Conservation (phyloP, 1,284 basidiomycete species). For the Austropuccinia psidii region DNA sequence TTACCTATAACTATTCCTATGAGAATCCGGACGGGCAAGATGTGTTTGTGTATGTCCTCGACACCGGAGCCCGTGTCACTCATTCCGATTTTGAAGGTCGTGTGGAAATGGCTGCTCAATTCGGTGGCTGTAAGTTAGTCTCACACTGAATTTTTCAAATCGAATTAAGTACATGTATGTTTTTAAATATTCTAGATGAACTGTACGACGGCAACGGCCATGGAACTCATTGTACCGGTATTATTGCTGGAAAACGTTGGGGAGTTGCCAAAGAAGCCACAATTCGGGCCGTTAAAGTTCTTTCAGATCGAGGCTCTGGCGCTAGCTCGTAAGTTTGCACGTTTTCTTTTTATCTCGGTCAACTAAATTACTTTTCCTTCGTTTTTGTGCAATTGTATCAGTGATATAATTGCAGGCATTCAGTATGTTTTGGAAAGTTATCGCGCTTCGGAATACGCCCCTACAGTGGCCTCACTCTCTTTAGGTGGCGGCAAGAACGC, state of each 20-base stretch:
- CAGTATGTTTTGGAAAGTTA: constrained; percentile 33
- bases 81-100: constrained; percentile 23
- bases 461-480: constrained; percentile 38
- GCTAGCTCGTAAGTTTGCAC: constrained; percentile 29
- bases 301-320: constrained; percentile 38
- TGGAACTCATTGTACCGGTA: constrained; percentile 48
- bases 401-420: constrained; percentile 38
- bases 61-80: constrained; percentile 21
- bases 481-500: constrained; percentile 36
- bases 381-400: background rate
- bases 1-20: constrained; percentile 29
- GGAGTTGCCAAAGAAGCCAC: constrained; percentile 39
- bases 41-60: constrained; percentile 19
- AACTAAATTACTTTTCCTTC: background rate
- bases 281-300: constrained; percentile 39
- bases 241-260: constrained; percentile 38
- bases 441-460: constrained; percentile 36
- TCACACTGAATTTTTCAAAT: background rate
- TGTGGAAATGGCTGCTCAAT: constrained; percentile 27
- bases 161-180: background rate
- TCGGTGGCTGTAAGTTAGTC: constrained; percentile 29
- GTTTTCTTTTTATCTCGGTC: background rate
- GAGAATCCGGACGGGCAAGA: constrained; percentile 16
- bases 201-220: constrained; percentile 46
- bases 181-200: background rate